Base-by-base conservation (phyloP, 2,329 filamentous ascomycete genomes). In the Xylogone sp. region DNA sequence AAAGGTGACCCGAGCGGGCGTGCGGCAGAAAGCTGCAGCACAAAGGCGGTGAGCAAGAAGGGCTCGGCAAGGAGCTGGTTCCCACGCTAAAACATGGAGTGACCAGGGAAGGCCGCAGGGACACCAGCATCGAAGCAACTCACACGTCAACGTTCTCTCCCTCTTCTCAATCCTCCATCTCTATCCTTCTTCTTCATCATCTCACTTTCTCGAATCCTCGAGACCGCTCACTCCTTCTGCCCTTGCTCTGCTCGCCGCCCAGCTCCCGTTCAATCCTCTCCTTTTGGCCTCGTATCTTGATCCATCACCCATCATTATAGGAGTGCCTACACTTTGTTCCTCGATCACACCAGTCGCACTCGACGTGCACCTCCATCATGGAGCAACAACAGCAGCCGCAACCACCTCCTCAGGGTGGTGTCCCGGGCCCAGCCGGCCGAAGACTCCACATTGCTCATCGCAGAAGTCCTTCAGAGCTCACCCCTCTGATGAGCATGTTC, bases 391-490 rank as follows among this genome's bases (percentile, higher is more conserved):
- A 76, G 63, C 70, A 71, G 57, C 49, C 44, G 34, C 44, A 47
- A n/a, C 71, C 67, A 56, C 70, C 71, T 59, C 65, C 72, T 55
- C 68, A 75, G 63, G 77, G 77, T 67, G 81, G 81, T 65, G 79
- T 84, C 54, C 77, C 77, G 69, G 91, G 90, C 63, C 89, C 90
- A 65, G 75, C 86, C 69, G 91, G 91, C 68, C 91, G 93, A 69
- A 87, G 92, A 70, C 83, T 97, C 70, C 92, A 97, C 77, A 97
- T 97, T 74, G 93, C 93, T 67, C 93, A 97, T 78, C 88, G 93
- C 69, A 87, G 93, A 73, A 97, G 91, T 75, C 94, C 93, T 59
- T 97, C 94, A 62, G 94, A 97, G 80, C 80, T 97, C 72, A 97
- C 93, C 53, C 94, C 93, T 59, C 77, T 97, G 72, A 95, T 97